Evolutionary conservation across 345 rosid species (phyloP).

Genomic region (Bretschneidera sinensis): DNA sequence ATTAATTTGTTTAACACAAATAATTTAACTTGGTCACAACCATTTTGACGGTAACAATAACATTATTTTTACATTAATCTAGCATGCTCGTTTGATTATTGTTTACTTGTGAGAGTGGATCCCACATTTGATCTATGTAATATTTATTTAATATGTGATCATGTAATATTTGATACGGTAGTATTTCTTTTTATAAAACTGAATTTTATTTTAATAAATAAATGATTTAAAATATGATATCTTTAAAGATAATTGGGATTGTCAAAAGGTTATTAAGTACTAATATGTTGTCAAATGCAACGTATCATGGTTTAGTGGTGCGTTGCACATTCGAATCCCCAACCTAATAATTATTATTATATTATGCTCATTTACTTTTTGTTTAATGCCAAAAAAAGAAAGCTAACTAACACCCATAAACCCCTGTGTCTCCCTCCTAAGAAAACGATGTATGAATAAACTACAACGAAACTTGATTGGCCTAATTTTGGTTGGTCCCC

Average conservation of each 20-base stretch:
- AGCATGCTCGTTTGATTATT: too few relatives aligned
- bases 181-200: neutral
- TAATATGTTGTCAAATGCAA: constrained; percentile 4
- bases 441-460: constrained; percentile 19
- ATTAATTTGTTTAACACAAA: too few relatives aligned
- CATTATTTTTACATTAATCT: too few relatives aligned
- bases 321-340: constrained; percentile 29
- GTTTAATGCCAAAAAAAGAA: constrained; percentile 7
- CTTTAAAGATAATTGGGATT: constrained; percentile 27
- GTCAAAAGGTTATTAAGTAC: constrained; percentile 26
- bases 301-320: constrained; percentile 22
- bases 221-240: constrained; percentile 14
- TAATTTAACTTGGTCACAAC: too few relatives aligned
- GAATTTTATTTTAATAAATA: neutral
- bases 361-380: neutral
- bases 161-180: constrained; percentile 7
- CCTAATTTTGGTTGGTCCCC: constrained; percentile 20
- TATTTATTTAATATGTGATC: neutral
- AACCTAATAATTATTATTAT: neutral
- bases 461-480: neutral
- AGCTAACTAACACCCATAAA: constrained; percentile 5
- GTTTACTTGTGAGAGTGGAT: too few relatives aligned
- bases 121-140: too few relatives aligned
- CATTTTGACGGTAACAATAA: too few relatives aligned
- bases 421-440: neutral